Evolutionary conservation across 164 flowering plant species (phyloP).

Genomic region (Piper longum): DNA sequence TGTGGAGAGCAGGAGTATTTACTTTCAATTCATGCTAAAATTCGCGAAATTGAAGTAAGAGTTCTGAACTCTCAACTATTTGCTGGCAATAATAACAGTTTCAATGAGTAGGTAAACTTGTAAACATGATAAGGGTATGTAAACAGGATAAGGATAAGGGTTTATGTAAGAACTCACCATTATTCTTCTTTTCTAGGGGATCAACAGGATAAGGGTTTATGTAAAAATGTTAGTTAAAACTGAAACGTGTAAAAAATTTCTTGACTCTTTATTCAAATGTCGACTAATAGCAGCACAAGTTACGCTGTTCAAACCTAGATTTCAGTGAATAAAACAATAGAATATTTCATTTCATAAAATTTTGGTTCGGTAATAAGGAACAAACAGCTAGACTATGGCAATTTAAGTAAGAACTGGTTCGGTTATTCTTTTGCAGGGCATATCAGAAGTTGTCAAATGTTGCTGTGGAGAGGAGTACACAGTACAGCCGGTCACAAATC

Average conservation of each 20-base stretch:
- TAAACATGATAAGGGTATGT: not conserved
- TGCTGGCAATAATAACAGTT: not conserved
- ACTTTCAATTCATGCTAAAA: constrained; percentile 36
- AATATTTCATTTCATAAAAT: not conserved
- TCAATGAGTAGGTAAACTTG: not conserved
- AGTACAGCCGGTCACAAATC: constrained; percentile 6
- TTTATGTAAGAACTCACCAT: no score
- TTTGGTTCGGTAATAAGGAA: not conserved
- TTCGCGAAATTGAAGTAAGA: constrained; percentile 42
- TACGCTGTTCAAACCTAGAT: not conserved
- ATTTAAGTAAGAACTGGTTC: not conserved
- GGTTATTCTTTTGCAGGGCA: constrained; percentile 25
- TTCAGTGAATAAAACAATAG: not conserved
- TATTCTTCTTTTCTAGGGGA: no score
- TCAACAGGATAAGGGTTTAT: not conserved
- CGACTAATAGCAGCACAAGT: no score
- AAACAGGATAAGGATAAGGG: no score
- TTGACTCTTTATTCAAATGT: no score
- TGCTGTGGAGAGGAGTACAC: constrained; percentile 58
- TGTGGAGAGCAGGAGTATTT: constrained; percentile 45
- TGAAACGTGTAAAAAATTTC: not conserved
- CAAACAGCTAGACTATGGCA: not conserved
- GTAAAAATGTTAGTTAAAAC: not conserved
- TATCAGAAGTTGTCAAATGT: constrained; percentile 41
- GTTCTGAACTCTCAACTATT: not conserved